Conservation (phyloP, 164 flowering plant species). For the Piper betle region DNA sequence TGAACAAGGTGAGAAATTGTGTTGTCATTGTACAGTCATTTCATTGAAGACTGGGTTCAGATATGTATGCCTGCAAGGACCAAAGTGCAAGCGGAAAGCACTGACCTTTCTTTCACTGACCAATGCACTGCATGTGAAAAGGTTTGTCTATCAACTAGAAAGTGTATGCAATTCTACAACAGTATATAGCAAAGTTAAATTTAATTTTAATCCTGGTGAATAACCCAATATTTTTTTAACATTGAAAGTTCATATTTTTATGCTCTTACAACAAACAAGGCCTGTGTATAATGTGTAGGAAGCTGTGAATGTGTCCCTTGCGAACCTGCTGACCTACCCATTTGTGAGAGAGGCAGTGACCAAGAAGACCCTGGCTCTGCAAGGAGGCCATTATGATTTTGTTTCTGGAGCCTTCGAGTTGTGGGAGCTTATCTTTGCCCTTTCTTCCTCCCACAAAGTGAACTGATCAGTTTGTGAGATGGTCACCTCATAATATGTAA, state of each 20-base stretch:
- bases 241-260: no score
- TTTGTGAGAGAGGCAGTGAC: conserved; percentile 76
- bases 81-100: conserved; percentile 35
- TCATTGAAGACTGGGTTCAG: conserved; percentile 88
- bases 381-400: conserved; percentile 89
- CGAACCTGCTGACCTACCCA: conserved; percentile 72
- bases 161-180: no score
- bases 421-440: conserved; percentile 56
- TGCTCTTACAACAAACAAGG: no score
- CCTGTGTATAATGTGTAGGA: conserved; percentile 66
- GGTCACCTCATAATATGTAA: no score
- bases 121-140: conserved; percentile 55
- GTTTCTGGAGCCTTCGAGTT: conserved; percentile 66
- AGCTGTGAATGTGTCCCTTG: conserved; percentile 80
- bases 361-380: conserved; percentile 62
- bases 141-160: no score
- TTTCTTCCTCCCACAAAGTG: conserved; percentile 31
- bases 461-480: no score
- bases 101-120: conserved; percentile 19
- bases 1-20: no score
- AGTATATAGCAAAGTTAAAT: no score
- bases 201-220: no score
- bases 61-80: conserved; percentile 52
- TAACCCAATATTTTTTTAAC: no score
- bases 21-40: no score